A percentile compares a stretch with the other conserved stretches of the same genome.
Conservation (phyloP, 805 yeast species). For the Nakazawaea wyomingensis region DNA sequence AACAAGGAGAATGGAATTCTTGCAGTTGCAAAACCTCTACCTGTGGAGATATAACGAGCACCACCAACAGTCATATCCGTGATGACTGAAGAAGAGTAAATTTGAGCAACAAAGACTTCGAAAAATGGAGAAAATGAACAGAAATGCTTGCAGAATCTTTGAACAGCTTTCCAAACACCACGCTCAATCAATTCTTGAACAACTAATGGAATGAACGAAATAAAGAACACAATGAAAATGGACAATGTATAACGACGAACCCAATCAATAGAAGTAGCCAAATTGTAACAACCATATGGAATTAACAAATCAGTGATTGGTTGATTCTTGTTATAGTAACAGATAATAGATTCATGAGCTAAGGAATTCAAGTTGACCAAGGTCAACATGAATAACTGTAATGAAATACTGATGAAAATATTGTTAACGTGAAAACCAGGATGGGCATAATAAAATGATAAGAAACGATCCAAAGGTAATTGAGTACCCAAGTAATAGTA, state of each 20-base stretch:
- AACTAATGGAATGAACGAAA: slow-evolving; percentile 72
- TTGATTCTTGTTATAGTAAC: slow-evolving; percentile 58
- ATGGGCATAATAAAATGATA: slow-evolving; percentile 81
- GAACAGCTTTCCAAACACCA: slow-evolving; percentile 72
- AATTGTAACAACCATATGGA: slow-evolving; percentile 72
- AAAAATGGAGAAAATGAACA: slow-evolving; percentile 72
- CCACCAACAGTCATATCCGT: slow-evolving; percentile 79
- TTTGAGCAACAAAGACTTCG: slow-evolving; percentile 79
- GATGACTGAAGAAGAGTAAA: slow-evolving; percentile 65
- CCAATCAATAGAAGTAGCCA: slow-evolving; percentile 75
- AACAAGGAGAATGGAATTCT: slow-evolving; percentile 72
- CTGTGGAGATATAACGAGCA: slow-evolving; percentile 82
- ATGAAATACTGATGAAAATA: slow-evolving; percentile 69
- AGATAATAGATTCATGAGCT: slow-evolving; percentile 65
- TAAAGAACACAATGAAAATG: slow-evolving; percentile 76
- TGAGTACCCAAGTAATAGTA: slow-evolving; percentile 79
- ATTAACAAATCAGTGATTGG: slow-evolving; percentile 63
- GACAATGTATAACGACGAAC: slow-evolving; percentile 75
- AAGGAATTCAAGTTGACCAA: slow-evolving; percentile 67
- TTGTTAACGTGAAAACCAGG: slow-evolving; percentile 84
- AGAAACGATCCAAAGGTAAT: slow-evolving; percentile 73
- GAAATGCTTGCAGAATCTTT: slow-evolving; percentile 65
- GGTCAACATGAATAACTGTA: slow-evolving; percentile 67
- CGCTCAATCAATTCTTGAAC: slow-evolving; percentile 79
- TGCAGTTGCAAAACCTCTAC: slow-evolving; percentile 82